These are phyloP conservation scores for Hypoxylon lienhwacheense DNA, from an alignment of 495 filamentous ascomycete species.

Conservation along the genomic window DNA sequence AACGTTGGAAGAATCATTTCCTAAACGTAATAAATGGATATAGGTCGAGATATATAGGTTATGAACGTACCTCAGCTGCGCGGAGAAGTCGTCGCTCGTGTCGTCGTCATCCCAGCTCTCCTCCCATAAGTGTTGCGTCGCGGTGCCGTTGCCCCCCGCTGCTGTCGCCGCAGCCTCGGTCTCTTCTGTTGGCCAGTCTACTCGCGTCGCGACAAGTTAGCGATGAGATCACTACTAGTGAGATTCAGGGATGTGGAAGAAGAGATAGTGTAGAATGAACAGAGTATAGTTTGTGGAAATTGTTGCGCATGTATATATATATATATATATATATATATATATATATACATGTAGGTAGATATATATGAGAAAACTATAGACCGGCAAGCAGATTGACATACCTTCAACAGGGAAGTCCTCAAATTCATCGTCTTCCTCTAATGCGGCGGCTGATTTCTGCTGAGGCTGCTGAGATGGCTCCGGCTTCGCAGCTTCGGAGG, in stretches of 20 bases:
- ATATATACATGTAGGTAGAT: background rate
- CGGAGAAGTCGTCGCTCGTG: constrained; percentile 92
- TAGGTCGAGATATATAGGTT: no score
- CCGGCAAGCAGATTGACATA: constrained; percentile 42
- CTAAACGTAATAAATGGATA: no score
- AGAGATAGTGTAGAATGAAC: no score
- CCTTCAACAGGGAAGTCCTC: constrained; percentile 98
- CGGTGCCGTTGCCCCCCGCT: constrained; percentile 43
- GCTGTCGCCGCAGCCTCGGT: constrained; percentile 65
- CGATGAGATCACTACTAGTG: no score
- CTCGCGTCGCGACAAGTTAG: no score
- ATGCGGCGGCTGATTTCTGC: constrained; percentile 55
- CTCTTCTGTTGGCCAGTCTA: constrained; percentile 88
- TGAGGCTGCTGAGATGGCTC: constrained; percentile 41
- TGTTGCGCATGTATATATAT: background rate
- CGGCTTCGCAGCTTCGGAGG: constrained; percentile 48
- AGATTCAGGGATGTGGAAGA: no score
- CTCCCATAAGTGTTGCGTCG: constrained; percentile 89
- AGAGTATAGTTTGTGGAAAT: no score
- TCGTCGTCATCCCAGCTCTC: constrained; percentile 99
- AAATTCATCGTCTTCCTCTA: constrained; percentile 98
- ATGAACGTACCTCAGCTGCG: constrained; percentile 82
- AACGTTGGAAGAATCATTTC: no score
- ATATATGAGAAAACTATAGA: background rate
- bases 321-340: background rate